Evolutionary conservation across 176 grass and related monocot species (phyloP), one percentile per base, ranked within the genome.

Genomic region (Thinopyrum elongatum): DNA sequence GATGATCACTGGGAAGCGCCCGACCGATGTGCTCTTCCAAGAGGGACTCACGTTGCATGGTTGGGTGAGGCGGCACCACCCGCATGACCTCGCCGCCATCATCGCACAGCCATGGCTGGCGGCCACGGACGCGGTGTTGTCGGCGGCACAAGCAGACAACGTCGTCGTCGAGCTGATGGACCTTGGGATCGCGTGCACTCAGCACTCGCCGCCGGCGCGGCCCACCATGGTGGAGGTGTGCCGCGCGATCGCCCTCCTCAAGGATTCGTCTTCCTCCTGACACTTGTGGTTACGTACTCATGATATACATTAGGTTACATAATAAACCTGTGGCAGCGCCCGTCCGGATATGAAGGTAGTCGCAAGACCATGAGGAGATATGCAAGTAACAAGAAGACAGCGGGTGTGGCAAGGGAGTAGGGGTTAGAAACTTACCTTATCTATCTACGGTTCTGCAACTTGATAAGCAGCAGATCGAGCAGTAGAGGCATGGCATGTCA

Each of bases 41-140:
- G 96, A 94, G 75, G 96, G 91, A 4, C 84, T 95, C 5, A 95
- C 90, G 15, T 87, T 95, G 82, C 93, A 95, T 46, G 96, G 94
- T 3, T 95, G 96, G 96, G 88, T 91, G 29, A 94, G 77, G 49
- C 16, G 16, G 35, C 89, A 95, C 35, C 87, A 98, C 74, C 96
- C 91, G 0, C 88, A 94, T 69, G 63, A 94, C 61, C 72, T 91
- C 55, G 75, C 88, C n/a, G 23, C 59, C 31, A 53, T 98, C 10
- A 74, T 94, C 26, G 74, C 88, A 44, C 55, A 55, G 70, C 75
- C 91, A 27, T 74, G 73, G 73, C 85, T 95, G 33, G 80, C 0
- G 6, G 0, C 49, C 49, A 53, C 84, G 14, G 90, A 87, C 55
- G 19, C 75, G 9, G 27, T 64, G 5, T 27, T 72, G 22, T 74